These are phyloP conservation scores for Porcisia deanei DNA, from an alignment of 208 protist genomes.

Conservation along the genomic window DNA sequence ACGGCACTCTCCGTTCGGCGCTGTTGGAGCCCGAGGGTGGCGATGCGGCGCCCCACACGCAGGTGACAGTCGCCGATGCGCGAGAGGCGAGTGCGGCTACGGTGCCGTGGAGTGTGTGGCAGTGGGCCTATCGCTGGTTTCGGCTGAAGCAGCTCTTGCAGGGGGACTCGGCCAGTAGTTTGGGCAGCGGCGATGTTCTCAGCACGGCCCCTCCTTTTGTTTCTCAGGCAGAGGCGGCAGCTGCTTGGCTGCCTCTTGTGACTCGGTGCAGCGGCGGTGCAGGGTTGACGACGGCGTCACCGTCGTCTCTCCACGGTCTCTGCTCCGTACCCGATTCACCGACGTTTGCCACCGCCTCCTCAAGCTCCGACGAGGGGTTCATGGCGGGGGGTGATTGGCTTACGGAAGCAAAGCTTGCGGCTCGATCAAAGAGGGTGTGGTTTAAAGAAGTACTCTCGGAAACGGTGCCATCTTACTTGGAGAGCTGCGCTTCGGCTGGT, in stretches of 20 bases:
- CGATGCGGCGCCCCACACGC: conserved; percentile 25
- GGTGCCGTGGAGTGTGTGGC: conserved; percentile 89
- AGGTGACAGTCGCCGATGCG: conserved; percentile 42
- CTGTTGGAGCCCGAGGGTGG: conserved; percentile 14
- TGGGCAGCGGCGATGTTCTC: not conserved
- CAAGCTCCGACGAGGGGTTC: conserved; percentile 27
- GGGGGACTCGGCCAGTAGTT: not conserved
- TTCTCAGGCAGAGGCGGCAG: conserved; percentile 13
- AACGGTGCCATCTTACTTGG: conserved; percentile 26
- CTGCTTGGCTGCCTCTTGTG: conserved; percentile 23
- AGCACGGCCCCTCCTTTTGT: not conserved
- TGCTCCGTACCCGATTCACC: not conserved
- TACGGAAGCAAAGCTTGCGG: conserved; percentile 20
- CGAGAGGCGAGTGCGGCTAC: conserved; percentile 47
- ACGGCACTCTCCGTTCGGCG: not conserved
- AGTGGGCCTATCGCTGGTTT: conserved; percentile 83
- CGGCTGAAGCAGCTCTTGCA: conserved; percentile 25
- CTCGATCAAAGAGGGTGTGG: conserved; percentile 32
- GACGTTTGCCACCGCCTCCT: conserved; percentile 17
- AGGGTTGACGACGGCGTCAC: not conserved
- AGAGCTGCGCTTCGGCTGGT: conserved; percentile 18
- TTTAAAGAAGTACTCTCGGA: conserved; percentile 14
- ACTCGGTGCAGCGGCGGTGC: not conserved
- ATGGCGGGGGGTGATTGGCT: conserved; percentile 32
- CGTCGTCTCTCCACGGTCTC: not conserved